These are phyloP conservation scores for Penicillium angulare DNA, from an alignment of 495 filamentous ascomycete species.

Conservation along the genomic window DNA sequence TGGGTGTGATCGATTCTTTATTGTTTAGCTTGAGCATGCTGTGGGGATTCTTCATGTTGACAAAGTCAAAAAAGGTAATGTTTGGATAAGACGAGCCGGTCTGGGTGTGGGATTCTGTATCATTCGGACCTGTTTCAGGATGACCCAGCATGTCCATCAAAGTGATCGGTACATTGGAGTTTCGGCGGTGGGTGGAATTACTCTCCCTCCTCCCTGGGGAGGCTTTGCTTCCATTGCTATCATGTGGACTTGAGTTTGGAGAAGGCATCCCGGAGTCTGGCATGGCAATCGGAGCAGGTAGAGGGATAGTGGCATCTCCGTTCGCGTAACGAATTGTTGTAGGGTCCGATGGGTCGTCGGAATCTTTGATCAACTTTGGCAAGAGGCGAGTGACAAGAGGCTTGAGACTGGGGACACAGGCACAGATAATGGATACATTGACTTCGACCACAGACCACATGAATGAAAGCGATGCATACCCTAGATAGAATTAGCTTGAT, in stretches of 20 bases:
- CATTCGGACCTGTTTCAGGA: slow-evolving; percentile 20
- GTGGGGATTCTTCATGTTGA: slow-evolving; percentile 74
- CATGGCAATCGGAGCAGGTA: slow-evolving; percentile 10
- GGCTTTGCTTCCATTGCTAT: slow-evolving; percentile 15
- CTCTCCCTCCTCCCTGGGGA: slow-evolving; percentile 13
- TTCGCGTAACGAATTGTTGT: slow-evolving; percentile 13
- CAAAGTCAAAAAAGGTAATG: slow-evolving; percentile 73
- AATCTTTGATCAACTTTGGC: slow-evolving; percentile 65
- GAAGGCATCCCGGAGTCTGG: slow-evolving; percentile 3
- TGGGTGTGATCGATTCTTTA: slow-evolving; percentile 54
- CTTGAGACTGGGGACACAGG: slow-evolving; percentile 85
- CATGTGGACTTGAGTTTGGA: slow-evolving; percentile 4
- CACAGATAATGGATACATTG: slow-evolving; percentile 84
- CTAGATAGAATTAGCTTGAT: slow-evolving; percentile 21
- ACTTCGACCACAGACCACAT: slow-evolving; percentile 95
- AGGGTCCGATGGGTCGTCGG: slow-evolving; percentile 29
- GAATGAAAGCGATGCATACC: slow-evolving; percentile 79
- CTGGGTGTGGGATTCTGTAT: slow-evolving; percentile 33
- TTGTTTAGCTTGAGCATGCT: slow-evolving; percentile 69
- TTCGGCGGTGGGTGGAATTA: slow-evolving; percentile 6
- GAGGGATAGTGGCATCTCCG: slow-evolving; percentile 12
- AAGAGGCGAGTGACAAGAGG: slow-evolving; percentile 75
- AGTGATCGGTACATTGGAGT: slow-evolving; percentile 19
- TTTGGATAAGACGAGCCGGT: slow-evolving; percentile 33
- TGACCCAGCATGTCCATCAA: slow-evolving; percentile 38